Base-by-base conservation (phyloP, 2,329 filamentous ascomycete genomes). In the Neofusicoccum kwambonambiense region DNA sequence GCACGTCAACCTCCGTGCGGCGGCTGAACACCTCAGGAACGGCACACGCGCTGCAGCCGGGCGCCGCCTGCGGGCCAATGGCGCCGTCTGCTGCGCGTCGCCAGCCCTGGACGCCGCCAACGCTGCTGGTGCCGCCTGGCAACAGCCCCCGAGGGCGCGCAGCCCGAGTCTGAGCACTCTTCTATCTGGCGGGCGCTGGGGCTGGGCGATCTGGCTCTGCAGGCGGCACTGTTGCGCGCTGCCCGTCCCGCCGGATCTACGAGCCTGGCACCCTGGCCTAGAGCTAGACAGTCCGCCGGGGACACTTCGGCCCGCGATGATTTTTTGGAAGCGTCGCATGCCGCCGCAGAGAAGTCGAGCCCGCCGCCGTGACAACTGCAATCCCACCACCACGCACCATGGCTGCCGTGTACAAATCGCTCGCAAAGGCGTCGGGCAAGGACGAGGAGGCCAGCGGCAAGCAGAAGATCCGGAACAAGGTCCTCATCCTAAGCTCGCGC, bases 401-500 rank as follows among this genome's bases (percentile, higher is more conserved):
- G 84, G 81, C 84, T 39, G 77, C 84, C 37, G 83, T 86, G 64
- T 86, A 86, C 80, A 86, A 86, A 69, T 81, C 83, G 1, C 74
- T 86, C 42, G 82, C 81, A 6, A 80, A 79, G 57, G 69, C 73
- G 3, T 75, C 77, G 68, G 70, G 72, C 58, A 78, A 77, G 47
- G 73, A 68, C 2, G 74, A 72, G 66, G 74, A 70, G 66, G 68
- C 58, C 64, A 70, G 71, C 44, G 61, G 62, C 54, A 73, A 71
- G 50, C 72, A 75, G 22, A 79, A 77, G 68, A 83, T 81, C 70
- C 75, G 77, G 66, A 82, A 84, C 70, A 80, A 93, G 72, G 91
- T 98, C 61, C 83, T 99, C 69, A 93, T 98, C 73, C 84, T 99
- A 71, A 95, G 92, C 31, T 97, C 93, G 27, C 85, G 95, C 81